Base-by-base conservation (phyloP, 83 land plant genomes). In the Picea mariana region DNA sequence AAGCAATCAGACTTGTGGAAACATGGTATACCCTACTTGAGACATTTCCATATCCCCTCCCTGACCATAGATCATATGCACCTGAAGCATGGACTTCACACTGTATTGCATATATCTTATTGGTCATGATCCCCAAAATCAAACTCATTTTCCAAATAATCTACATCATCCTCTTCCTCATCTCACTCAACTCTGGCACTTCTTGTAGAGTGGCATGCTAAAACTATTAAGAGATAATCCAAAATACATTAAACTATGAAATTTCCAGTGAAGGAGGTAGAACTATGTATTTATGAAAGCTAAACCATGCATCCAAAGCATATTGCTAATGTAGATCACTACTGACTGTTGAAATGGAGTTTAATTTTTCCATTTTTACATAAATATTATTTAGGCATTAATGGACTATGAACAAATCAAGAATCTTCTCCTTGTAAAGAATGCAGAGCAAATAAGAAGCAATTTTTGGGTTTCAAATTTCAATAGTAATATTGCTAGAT, bases 111-210 rank as follows among this genome's bases (percentile, higher is more conserved):
- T 75, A 77, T 75, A 58, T 85, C 72, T 79, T 83, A 84, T 66
- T 87, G 86, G 65, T 84, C 31, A 26, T 84, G 87, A 67, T 90
- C 91, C 8, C 88, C 89, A 38, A 86, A 87, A 77, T 84, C 87
- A 82, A 94, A 92, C 75, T 94, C 96, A 67, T 94, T 75, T 71
- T 94, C 94, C 67, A 94, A 67, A 79, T 94, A 95, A 83, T 94
- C 96, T 16, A 72, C 82, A 59, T 84, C 93, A 84, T 94, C 96
- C 81, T 94, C 96, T 61, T 94, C 96, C 58, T 94, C 96, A 84
- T 94, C 95, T 15, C 96, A 95, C 55, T 92, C 91, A 7, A 94
- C 96, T 78, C 23, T 31, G 21, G 12, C 12, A 61, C 64, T 16
- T 12, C 40, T 12, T 12, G 18, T 61, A 47, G 44, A 16, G 52